Percentiles rank a stretch among this genome's conserved stretches.
Evolutionary conservation across 2,329 filamentous ascomycete genomes (phyloP).

Genomic region (Botrytis elliptica): DNA sequence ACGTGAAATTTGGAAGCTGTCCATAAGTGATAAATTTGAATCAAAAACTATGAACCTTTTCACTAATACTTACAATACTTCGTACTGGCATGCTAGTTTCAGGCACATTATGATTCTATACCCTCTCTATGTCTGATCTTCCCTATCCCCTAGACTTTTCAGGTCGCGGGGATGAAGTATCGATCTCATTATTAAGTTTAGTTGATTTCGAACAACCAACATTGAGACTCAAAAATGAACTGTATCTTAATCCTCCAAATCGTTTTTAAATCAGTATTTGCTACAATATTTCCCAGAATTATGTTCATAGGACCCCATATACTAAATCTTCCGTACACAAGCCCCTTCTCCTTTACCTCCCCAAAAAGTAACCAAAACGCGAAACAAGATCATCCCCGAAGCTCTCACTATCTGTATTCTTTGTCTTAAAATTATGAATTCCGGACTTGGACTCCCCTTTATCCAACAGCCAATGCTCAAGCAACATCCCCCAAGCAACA

Average conservation of each 20-base stretch:
- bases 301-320: neutral
- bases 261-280: neutral
- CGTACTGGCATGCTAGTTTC: too few relatives aligned
- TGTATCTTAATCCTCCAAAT: fast-evolving
- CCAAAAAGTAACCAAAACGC: neutral
- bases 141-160: neutral
- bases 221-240: neutral
- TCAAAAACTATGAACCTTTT: neutral
- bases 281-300: neutral
- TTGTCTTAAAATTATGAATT: neutral
- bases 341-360: neutral
- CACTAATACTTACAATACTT: too few relatives aligned
- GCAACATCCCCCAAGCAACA: neutral
- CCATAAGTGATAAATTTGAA: neutral
- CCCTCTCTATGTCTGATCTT: neutral
- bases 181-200: neutral
- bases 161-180: neutral
- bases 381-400: neutral
- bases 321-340: neutral
- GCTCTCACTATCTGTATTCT: neutral
- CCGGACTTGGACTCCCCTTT: slow-evolving; percentile 10
- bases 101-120: neutral
- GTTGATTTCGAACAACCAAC: neutral
- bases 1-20: neutral
- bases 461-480: neutral